phyloP scores from a whole-genome alignment of 306 rosid species.

The Cicer chorassanicum region DNA sequence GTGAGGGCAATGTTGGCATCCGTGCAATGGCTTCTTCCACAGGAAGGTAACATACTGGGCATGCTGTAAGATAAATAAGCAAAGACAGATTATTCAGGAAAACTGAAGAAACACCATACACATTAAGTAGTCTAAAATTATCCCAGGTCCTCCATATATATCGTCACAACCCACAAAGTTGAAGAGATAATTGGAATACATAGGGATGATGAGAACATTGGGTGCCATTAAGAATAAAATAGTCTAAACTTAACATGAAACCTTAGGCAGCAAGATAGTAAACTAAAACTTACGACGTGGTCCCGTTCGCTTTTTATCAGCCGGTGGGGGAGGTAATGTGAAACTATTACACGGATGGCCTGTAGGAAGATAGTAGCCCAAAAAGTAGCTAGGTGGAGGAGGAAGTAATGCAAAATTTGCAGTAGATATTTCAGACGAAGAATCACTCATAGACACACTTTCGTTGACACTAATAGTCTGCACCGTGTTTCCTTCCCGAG shows the following conservation, averaged over 20 bases:
- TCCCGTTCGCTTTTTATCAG: slow-evolving; percentile 86
- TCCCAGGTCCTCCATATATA: not conserved
- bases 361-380: slow-evolving; percentile 82
- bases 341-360: slow-evolving; percentile 89
- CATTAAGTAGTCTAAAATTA: slow-evolving; percentile 24
- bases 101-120: slow-evolving; percentile 3
- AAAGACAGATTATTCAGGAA: slow-evolving; percentile 45
- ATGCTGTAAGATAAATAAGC: slow-evolving; percentile 65
- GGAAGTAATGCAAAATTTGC: slow-evolving; percentile 50
- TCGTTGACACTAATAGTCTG: slow-evolving; percentile 49
- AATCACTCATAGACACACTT: slow-evolving; percentile 43
- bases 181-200: slow-evolving; percentile 7
- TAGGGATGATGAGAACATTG: not conserved
- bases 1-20: slow-evolving; percentile 79
- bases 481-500: slow-evolving; percentile 44
- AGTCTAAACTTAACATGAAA: not conserved
- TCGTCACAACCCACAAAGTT: not conserved
- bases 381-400: slow-evolving; percentile 70
- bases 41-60: slow-evolving; percentile 97
- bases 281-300: slow-evolving; percentile 77
- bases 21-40: slow-evolving; percentile 80
- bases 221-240: slow-evolving; percentile 12
- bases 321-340: slow-evolving; percentile 91
- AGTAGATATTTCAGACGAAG: slow-evolving; percentile 44
- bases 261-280: slow-evolving; percentile 12